Base-by-base conservation (phyloP, 1,139 yeast species). In the Zygoascus meyerae region DNA sequence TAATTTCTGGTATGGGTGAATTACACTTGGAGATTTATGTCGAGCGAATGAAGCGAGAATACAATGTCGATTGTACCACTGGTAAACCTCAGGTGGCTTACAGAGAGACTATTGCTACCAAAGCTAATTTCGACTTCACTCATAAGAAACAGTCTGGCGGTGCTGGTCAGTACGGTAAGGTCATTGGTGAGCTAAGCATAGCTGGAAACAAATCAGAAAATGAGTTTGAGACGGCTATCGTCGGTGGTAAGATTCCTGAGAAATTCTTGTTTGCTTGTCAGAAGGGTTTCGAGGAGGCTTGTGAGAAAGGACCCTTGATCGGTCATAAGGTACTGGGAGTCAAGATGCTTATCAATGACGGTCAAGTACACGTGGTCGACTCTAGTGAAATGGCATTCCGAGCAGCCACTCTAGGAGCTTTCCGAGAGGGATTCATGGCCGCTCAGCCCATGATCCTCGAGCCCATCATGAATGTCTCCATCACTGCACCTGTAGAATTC, bases 131-230 rank as follows among this genome's bases (percentile, higher is more conserved):
- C 63, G 97, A 92, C 66, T 87, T 80, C 72, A 86, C 96, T 31
- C 97, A 90, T 74, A 92, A 92, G 77, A 90, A 90, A 66, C 99
- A 92, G 74, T 79, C 94, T 63, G 99, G 99, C 69, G 99, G 99
- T 77, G 95, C 98, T 56, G 99, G 99, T 72, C 99, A 92, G 73
- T 92, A 82, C 66, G 98, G 95, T 69, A 83, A 94, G 72, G 97
- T 92, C 59, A 86, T 90, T 69, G 99, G 99, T 63, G 79, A 75
- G 48, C 69, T 94, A 70, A 69, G 75, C 11, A 83, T 92, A 41
- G 64, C 78, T 42, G 83, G 77, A 47, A 60, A 58, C 42, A 77
- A 74, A 48, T 63, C 59, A 34, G 59, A 59, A 45, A 90, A 89
- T 67, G 73, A 73, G 55, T 92, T 92, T 68, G 78, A 82, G 62